A percentile compares a stretch with the other conserved stretches of the same genome.
Conservation (phyloP, 179 eudicot genomes). For the Actinidia arguta region DNA sequence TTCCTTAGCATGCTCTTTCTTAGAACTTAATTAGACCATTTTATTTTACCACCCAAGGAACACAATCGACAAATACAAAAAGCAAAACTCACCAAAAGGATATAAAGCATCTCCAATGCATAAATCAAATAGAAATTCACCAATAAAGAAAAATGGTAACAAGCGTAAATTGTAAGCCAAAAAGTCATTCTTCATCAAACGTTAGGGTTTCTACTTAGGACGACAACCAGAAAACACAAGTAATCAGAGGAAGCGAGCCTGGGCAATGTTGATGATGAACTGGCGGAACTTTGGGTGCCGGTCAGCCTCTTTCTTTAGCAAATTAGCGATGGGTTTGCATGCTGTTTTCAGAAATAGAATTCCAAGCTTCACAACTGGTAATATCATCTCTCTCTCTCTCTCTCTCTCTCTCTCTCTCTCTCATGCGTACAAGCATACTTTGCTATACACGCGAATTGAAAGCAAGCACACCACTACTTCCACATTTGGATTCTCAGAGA, state of each 20-base stretch:
- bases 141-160: background rate
- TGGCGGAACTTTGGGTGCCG: constrained; percentile 65
- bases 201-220: background rate
- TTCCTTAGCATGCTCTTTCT: background rate
- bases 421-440: background rate
- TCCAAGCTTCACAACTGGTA: constrained; percentile 73
- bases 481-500: background rate
- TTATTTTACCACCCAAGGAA: background rate
- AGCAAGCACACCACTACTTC: constrained; percentile 8
- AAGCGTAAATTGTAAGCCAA: background rate
- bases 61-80: background rate
- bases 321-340: constrained; percentile 70
- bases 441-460: background rate
- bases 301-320: constrained; percentile 72
- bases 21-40: background rate
- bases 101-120: background rate
- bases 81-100: background rate
- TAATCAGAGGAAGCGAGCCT: constrained; percentile 27
- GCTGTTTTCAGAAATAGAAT: constrained; percentile 63
- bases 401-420: background rate
- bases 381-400: constrained; percentile 35
- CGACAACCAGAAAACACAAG: background rate
- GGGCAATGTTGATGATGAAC: constrained; percentile 70
- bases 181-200: background rate
- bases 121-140: background rate